Conservation (phyloP, 1,284 basidiomycete genomes). For the Marasmius fiardii region DNA sequence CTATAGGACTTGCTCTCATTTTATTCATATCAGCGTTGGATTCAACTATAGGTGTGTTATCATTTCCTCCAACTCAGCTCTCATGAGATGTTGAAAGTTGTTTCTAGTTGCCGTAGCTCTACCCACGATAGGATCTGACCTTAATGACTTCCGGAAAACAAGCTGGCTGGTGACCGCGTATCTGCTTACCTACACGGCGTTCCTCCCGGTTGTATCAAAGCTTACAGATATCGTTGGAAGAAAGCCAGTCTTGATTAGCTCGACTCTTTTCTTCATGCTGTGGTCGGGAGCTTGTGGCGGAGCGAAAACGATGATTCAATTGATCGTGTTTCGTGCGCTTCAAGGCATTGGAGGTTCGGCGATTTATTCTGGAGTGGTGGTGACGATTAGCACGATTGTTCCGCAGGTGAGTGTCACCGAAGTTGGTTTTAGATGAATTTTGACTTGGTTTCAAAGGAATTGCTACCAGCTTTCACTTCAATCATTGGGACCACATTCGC, state of each 20-base stretch:
- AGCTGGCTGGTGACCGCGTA: constrained; percentile 1
- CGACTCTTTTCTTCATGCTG: background rate
- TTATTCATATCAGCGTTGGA: background rate
- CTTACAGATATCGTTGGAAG: background rate
- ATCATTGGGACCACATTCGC: background rate
- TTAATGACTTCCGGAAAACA: background rate
- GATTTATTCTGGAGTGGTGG: background rate
- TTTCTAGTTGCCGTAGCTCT: background rate
- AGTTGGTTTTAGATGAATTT: background rate
- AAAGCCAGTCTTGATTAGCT: background rate
- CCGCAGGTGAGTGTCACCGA: background rate
- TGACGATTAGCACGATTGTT: background rate
- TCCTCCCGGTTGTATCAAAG: background rate
- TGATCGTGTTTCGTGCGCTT: background rate
- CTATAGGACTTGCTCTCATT: background rate
- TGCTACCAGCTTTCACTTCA: background rate
- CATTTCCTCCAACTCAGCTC: background rate
- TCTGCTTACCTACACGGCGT: constrained; percentile 1
- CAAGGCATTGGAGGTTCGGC: background rate
- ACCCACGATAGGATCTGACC: background rate
- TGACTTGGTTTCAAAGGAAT: background rate
- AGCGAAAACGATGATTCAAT: background rate
- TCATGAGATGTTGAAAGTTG: background rate
- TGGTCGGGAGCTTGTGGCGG: background rate
- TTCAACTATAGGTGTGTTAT: background rate